Percentiles rank a stretch among this genome's conserved stretches.
These are phyloP conservation scores for Hygrocybe punicea DNA, from an alignment of 768 basidiomycete genomes.

Conservation along the genomic window DNA sequence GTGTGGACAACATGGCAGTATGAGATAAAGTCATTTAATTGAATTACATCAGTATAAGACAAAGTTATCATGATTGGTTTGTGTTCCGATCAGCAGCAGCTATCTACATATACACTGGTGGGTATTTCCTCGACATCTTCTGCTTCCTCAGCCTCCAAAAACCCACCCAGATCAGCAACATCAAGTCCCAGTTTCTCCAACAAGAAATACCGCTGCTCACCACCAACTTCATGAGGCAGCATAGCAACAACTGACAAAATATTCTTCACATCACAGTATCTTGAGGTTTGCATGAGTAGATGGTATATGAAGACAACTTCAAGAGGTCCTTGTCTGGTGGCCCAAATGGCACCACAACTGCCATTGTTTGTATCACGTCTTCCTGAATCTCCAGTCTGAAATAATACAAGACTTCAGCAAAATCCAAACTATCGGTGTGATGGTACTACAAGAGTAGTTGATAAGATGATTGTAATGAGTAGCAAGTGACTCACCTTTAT, in stretches of 20 bases:
- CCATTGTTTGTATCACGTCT: neutral
- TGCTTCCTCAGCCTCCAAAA: neutral
- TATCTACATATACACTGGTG: too few relatives aligned
- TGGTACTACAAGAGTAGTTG: neutral
- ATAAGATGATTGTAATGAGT: neutral
- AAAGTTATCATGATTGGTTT: too few relatives aligned
- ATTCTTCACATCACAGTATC: slow-evolving; percentile 8
- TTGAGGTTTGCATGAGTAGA: slow-evolving; percentile 15
- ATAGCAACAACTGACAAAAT: slow-evolving; percentile 26
- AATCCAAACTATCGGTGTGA: neutral
- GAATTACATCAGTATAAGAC: too few relatives aligned
- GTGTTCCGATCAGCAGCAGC: too few relatives aligned
- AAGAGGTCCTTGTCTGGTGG: slow-evolving; percentile 16
- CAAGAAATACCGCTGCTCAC: slow-evolving; percentile 10
- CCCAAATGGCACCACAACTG: slow-evolving; percentile 18
- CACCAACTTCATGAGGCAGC: slow-evolving; percentile 6
- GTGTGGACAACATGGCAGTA: too few relatives aligned
- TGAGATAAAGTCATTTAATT: too few relatives aligned
- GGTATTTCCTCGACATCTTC: neutral
- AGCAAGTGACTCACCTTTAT: neutral
- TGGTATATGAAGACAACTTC: slow-evolving; percentile 15
- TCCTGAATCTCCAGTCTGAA: neutral
- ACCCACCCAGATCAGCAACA: slow-evolving; percentile 8
- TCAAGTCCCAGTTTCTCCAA: slow-evolving; percentile 25
- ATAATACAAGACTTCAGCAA: slow-evolving; percentile 16